These are phyloP conservation scores for Termitomyces sp. DNA, from an alignment of 768 basidiomycete genomes.

Conservation along the genomic window DNA sequence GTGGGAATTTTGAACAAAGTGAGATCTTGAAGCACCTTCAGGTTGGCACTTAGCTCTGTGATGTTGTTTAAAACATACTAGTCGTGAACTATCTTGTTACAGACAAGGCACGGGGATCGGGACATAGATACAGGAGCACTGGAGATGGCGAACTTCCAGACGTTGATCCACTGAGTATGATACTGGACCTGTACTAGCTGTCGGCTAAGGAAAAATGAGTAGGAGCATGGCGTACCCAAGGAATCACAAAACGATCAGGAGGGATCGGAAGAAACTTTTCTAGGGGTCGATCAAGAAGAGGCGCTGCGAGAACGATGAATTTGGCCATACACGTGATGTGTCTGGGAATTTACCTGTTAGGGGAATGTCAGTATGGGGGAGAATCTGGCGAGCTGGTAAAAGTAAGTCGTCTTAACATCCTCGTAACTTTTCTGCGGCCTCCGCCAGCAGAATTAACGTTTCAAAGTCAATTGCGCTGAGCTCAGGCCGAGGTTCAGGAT, in stretches of 20 bases:
- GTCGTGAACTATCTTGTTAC: background rate
- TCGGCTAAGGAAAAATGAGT: background rate
- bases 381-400: no score
- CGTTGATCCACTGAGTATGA: background rate
- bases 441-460: conserved; percentile 10
- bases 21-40: background rate
- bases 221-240: background rate
- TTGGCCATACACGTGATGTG: no score
- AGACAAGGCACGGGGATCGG: background rate
- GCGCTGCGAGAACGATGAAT: background rate
- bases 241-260: background rate
- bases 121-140: background rate
- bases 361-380: no score
- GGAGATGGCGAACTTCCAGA: background rate
- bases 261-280: background rate
- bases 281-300: background rate
- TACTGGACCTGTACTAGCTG: background rate
- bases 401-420: no score
- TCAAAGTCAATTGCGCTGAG: conserved; percentile 1
- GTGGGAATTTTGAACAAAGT: background rate
- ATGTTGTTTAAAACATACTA: background rate
- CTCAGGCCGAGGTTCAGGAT: conserved; percentile 8
- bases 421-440: conserved; percentile 25
- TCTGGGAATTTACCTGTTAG: no score
- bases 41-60: background rate